These are phyloP conservation scores for Aspergillus fructus DNA, from an alignment of 2,329 filamentous ascomycete species.

Conservation along the genomic window DNA sequence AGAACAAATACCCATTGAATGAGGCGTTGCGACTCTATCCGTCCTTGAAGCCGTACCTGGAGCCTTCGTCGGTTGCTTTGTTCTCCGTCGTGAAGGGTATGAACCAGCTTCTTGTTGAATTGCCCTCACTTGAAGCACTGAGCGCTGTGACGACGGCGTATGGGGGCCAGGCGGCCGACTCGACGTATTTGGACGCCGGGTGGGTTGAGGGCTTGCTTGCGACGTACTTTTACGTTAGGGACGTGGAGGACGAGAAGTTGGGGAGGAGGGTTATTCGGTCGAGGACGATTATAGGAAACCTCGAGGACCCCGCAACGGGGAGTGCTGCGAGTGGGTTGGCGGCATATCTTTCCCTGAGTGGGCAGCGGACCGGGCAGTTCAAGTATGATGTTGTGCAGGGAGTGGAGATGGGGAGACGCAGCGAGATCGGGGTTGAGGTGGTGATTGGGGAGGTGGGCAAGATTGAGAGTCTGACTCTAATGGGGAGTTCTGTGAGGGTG, in stretches of 20 bases:
- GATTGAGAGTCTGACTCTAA: constrained; percentile 35
- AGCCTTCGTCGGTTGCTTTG: constrained; percentile 22
- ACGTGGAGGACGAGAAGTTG: constrained; percentile 61
- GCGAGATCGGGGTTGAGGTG: constrained; percentile 39
- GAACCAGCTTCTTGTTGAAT: constrained; percentile 62
- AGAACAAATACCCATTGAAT: constrained; percentile 21
- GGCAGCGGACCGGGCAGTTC: constrained; percentile 27
- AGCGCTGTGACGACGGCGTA: constrained; percentile 30
- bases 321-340: constrained; percentile 61
- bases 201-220: constrained; percentile 31
- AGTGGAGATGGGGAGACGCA: constrained; percentile 63
- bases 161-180: constrained; percentile 21
- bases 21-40: constrained; percentile 30
- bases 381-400: constrained; percentile 62
- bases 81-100: constrained; percentile 44
- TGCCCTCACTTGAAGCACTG: constrained; percentile 62
- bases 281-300: constrained; percentile 27
- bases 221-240: constrained; percentile 33
- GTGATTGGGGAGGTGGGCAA: constrained; percentile 16
- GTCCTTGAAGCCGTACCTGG: constrained; percentile 22
- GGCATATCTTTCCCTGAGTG: constrained; percentile 53
- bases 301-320: constrained; percentile 46
- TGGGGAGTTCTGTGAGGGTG: constrained; percentile 35
- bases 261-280: constrained; percentile 32
- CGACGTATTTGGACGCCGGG: constrained; percentile 32